phyloP scores from a whole-genome alignment of 2,329 filamentous ascomycete genomes.

The Monosporascus cannonballus region DNA sequence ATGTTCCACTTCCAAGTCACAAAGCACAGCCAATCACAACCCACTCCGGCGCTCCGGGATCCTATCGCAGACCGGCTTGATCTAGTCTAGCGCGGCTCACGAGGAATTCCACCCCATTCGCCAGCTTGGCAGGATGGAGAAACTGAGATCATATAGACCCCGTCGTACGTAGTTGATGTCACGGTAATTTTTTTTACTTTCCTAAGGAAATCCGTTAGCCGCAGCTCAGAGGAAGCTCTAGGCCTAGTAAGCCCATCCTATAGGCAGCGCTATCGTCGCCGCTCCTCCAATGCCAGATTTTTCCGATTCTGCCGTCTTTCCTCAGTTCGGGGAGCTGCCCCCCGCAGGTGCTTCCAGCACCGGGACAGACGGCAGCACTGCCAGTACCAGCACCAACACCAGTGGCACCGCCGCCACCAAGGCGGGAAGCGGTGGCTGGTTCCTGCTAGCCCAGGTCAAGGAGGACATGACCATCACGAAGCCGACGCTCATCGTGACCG shows the following conservation, averaged over 20 bases:
- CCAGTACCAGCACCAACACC: constrained; percentile 3
- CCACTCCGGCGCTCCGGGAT: too few species aligned
- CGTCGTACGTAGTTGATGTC: not conserved
- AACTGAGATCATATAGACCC: not conserved
- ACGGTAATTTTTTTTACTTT: not conserved
- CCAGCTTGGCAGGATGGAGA: too few species aligned
- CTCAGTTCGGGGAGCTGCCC: constrained; percentile 27
- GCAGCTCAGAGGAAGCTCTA: too few species aligned
- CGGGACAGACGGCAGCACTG: not conserved
- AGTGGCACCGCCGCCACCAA: not conserved
- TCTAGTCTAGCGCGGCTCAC: too few species aligned
- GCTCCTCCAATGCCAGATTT: constrained; percentile 24
- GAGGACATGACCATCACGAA: constrained; percentile 39
- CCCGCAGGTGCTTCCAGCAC: constrained; percentile 1
- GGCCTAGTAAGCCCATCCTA: not conserved
- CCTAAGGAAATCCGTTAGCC: too few species aligned
- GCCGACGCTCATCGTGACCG: constrained; percentile 40
- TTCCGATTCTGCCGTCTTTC: constrained; percentile 26
- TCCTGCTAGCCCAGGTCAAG: constrained; percentile 25
- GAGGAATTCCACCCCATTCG: too few species aligned
- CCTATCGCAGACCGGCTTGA: too few species aligned
- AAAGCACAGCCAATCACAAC: too few species aligned
- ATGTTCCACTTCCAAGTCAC: too few species aligned
- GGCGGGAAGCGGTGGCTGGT: constrained; percentile 18
- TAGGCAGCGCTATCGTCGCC: not conserved